These are phyloP conservation scores for Phallus indusiatus DNA, from an alignment of 768 basidiomycete genomes.

Conservation along the genomic window DNA sequence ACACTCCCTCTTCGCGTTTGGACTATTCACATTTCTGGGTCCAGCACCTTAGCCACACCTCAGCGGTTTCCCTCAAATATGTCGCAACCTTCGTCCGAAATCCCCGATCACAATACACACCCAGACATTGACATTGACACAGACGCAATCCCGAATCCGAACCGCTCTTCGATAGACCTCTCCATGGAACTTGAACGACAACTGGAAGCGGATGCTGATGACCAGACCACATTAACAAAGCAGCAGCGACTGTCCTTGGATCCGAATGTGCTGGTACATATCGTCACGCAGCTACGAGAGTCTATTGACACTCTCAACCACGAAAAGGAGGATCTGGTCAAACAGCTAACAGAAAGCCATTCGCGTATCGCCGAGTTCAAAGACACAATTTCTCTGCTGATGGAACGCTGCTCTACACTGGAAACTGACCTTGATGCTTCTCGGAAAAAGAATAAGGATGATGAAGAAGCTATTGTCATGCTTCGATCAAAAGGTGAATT, in stretches of 20 bases:
- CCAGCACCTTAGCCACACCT: background rate
- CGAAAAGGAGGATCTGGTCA: constrained; percentile 61
- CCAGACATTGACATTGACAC: no score
- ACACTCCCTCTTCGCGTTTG: background rate
- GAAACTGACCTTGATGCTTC: constrained; percentile 18
- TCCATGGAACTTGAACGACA: constrained; percentile 72
- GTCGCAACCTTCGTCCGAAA: background rate
- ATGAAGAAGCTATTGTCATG: constrained; percentile 67
- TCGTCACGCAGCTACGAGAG: constrained; percentile 64
- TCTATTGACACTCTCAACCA: constrained; percentile 52
- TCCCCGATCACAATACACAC: background rate
- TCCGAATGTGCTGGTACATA: constrained; percentile 64
- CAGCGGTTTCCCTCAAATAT: background rate
- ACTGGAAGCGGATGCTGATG: constrained; percentile 31
- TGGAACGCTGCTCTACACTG: constrained; percentile 27
- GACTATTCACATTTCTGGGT: background rate
- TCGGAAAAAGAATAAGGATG: constrained; percentile 39
- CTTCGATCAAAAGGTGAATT: constrained; percentile 69
- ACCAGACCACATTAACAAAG: constrained; percentile 34
- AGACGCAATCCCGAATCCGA: background rate
- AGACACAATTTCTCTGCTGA: constrained; percentile 54
- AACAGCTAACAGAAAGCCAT: constrained; percentile 39
- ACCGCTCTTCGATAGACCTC: constrained; percentile 46
- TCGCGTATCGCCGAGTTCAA: constrained; percentile 49
- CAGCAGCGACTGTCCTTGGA: constrained; percentile 42